These are phyloP conservation scores for Phoma sp. DNA, from an alignment of 2,329 filamentous ascomycete species.

Conservation along the genomic window DNA sequence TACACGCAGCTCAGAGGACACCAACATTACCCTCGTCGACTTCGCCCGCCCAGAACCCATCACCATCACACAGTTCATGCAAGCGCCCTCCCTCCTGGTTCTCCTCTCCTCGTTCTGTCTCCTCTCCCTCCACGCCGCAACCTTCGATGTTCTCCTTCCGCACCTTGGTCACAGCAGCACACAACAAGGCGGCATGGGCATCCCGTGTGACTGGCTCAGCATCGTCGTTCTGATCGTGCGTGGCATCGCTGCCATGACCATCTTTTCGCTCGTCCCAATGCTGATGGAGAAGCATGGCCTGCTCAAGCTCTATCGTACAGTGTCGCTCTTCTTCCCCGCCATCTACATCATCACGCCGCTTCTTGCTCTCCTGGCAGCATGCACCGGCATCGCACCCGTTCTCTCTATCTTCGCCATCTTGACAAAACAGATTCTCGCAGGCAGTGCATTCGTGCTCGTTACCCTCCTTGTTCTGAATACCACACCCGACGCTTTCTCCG, in stretches of 20 bases:
- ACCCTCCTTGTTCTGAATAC: conserved; percentile 57
- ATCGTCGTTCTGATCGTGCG: conserved; percentile 53
- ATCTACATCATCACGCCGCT: conserved; percentile 52
- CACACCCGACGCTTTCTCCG: conserved; percentile 56
- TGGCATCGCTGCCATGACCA: conserved; percentile 49
- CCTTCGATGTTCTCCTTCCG: conserved; percentile 59
- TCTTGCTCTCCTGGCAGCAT: conserved; percentile 47
- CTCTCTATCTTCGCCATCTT: conserved; percentile 52
- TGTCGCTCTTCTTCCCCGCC: conserved; percentile 50
- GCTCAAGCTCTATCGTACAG: conserved; percentile 53
- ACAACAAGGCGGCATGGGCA: conserved; percentile 55
- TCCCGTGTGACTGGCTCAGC: conserved; percentile 55
- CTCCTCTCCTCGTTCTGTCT: conserved; percentile 60
- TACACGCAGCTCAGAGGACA: conserved; percentile 46
- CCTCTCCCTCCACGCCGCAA: conserved; percentile 63
- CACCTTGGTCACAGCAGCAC: conserved; percentile 57
- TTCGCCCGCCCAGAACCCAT: conserved; percentile 53
- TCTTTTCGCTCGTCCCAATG: conserved; percentile 49
- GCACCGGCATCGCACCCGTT: conserved; percentile 44
- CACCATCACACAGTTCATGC: conserved; percentile 54
- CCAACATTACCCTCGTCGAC: conserved; percentile 43
- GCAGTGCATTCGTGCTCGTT: conserved; percentile 53
- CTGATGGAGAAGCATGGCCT: conserved; percentile 51
- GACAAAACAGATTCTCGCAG: conserved; percentile 53
- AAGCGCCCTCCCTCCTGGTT: conserved; percentile 55